Conservation (phyloP, 2,329 filamentous ascomycete genomes). For the Verticillium nubilum region DNA sequence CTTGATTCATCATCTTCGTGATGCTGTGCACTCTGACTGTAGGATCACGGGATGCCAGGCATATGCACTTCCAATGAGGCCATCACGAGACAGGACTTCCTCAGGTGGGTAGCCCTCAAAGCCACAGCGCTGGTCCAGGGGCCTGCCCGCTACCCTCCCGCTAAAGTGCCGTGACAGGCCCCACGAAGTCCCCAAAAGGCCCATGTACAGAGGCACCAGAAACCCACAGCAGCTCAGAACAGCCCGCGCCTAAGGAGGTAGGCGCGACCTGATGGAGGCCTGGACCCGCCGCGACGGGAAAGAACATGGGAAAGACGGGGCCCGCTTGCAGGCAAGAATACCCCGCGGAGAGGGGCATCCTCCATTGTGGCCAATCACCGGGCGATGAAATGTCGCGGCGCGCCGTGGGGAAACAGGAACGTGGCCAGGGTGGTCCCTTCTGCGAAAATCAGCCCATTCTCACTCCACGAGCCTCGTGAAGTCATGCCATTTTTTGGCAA, state of each 20-base stretch:
- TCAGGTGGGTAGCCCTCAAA: background rate
- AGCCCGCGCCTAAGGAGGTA: background rate
- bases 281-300: background rate
- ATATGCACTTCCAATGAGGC: no score
- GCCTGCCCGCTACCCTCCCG: background rate
- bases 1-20: no score
- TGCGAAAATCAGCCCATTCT: conserved; percentile 5
- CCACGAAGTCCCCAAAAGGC: background rate
- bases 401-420: conserved; percentile 2
- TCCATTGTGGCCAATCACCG: background rate
- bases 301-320: background rate
- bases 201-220: no score
- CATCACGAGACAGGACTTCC: background rate
- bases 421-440: background rate
- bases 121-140: background rate
- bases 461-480: conserved; percentile 2
- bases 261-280: background rate
- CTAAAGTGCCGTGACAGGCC: background rate
- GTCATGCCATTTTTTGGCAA: conserved; percentile 3
- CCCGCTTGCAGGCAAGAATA: background rate
- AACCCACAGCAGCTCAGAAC: background rate
- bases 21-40: no score
- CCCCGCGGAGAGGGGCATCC: background rate
- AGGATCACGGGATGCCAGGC: no score
- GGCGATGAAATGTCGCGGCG: background rate